These are phyloP conservation scores for Ustanciosporium gigantosporum DNA, from an alignment of 1,284 basidiomycete genomes.

Conservation along the genomic window DNA sequence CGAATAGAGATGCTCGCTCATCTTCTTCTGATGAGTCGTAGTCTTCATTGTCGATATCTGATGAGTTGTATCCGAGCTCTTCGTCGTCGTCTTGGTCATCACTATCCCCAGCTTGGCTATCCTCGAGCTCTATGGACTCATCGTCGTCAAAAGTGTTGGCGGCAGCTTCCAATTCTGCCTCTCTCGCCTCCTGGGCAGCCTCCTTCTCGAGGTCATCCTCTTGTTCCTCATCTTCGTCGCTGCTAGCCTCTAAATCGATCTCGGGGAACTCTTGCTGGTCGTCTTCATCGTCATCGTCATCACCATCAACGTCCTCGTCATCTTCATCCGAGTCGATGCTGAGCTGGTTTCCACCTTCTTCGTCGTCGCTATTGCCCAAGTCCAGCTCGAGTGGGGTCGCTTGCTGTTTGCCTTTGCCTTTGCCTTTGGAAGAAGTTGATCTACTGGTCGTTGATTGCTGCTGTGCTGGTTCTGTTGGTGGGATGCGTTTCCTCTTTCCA, in stretches of 20 bases:
- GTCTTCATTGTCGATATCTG: constrained; percentile 16
- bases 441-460: no score
- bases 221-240: constrained; percentile 45
- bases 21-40: constrained; percentile 50
- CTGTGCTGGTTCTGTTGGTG: constrained; percentile 1
- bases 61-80: constrained; percentile 16
- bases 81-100: no score
- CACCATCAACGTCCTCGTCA: constrained; percentile 26
- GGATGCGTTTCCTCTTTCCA: constrained; percentile 33
- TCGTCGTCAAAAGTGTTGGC: constrained; percentile 12
- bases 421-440: constrained; percentile 3
- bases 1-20: constrained; percentile 32
- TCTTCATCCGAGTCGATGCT: constrained; percentile 10
- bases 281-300: constrained; percentile 27
- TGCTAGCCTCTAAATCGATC: constrained; percentile 62
- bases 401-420: constrained; percentile 6
- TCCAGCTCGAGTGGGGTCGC: background rate
- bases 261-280: constrained; percentile 64
- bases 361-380: background rate
- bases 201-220: constrained; percentile 34
- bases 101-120: constrained; percentile 26
- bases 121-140: constrained; percentile 10
- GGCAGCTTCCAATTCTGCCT: background rate
- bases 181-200: background rate
- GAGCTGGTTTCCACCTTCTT: background rate